phyloP scores from a whole-genome alignment of 345 rosid species.

The Trapa incisa region DNA sequence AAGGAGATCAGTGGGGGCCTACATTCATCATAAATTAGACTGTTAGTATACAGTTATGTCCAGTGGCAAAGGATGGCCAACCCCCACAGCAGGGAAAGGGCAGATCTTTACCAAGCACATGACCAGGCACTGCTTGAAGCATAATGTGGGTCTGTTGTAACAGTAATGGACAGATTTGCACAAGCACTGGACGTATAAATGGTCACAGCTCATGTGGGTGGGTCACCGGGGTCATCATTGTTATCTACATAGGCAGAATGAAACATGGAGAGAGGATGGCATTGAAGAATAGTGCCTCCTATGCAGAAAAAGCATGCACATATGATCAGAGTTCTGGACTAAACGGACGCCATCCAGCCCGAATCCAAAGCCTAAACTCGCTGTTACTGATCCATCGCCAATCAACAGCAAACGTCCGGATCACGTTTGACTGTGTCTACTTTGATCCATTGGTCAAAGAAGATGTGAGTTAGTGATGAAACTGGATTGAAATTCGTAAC shows the following conservation, averaged over 20 bases:
- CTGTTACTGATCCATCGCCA: too few relatives aligned
- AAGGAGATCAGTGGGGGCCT: not conserved
- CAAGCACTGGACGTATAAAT: not conserved
- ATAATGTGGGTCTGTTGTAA: not conserved
- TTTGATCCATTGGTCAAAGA: not conserved
- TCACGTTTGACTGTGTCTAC: not conserved
- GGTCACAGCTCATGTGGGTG: constrained; percentile 1
- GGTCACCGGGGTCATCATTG: not conserved
- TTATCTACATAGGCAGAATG: not conserved
- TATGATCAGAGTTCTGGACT: too few relatives aligned
- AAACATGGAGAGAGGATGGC: not conserved
- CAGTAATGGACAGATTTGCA: not conserved
- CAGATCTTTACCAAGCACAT: not conserved
- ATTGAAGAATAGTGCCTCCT: not conserved
- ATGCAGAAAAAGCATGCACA: too few relatives aligned
- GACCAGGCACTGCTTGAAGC: not conserved
- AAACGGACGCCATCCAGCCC: too few relatives aligned
- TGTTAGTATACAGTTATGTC: not conserved
- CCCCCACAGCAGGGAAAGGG: not conserved
- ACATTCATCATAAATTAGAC: not conserved
- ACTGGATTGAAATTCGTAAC: too few relatives aligned
- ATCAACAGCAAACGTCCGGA: not conserved
- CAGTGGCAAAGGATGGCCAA: not conserved
- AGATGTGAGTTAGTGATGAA: not conserved
- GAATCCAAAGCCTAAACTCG: too few relatives aligned